Evolutionary conservation across 1,284 basidiomycete genomes (phyloP), one percentile per base, ranked within the genome.

Genomic region (Cryptococcus sp.): DNA sequence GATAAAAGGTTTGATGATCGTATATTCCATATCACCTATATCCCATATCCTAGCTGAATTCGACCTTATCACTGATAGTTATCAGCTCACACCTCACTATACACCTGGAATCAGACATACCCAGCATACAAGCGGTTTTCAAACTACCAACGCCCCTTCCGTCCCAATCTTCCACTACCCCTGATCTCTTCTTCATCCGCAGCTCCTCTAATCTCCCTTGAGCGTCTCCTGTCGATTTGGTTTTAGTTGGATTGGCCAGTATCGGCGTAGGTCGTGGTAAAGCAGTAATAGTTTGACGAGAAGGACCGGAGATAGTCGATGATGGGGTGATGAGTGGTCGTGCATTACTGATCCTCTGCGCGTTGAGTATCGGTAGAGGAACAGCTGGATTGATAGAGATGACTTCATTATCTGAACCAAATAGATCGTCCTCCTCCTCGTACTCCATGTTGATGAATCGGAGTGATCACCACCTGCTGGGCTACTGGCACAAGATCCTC

Each of bases 21-120:
- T 32, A 45, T 75, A 75, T 43, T 67, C 60, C 8, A 70, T 13
- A 42, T 70, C 70, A 2, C 73, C 72, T 11, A 73, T 61, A 60
- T 73, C 67, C 60, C 64, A 72, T 35, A 73, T 72, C 10, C 68
- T 47, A 2, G 55, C 36, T 0, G 65, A 47, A 46, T 72, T 65
- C 4, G 48, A 38, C 35, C 62, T 64, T 34, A 72, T 53, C 33
- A 72, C 73, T 73, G 52, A 5, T 7, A 4, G 14, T 10, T n/a
- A 41, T 41, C 38, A 41, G 10, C 38, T n/a, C 10, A 2, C 38
- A 41, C 1, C n/a, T n/a, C 38, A 2, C 38, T 10, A 33, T 10
- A 45, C 5, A 44, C 35, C 11, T 44, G 44, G 5, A 34, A 5
- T 32, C 8, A 38, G 36, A 56, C 60, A 42, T 34, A 62, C 61